phyloP scores from a whole-genome alignment of 2,329 filamentous ascomycete species.

The Cladosporium sp. region DNA sequence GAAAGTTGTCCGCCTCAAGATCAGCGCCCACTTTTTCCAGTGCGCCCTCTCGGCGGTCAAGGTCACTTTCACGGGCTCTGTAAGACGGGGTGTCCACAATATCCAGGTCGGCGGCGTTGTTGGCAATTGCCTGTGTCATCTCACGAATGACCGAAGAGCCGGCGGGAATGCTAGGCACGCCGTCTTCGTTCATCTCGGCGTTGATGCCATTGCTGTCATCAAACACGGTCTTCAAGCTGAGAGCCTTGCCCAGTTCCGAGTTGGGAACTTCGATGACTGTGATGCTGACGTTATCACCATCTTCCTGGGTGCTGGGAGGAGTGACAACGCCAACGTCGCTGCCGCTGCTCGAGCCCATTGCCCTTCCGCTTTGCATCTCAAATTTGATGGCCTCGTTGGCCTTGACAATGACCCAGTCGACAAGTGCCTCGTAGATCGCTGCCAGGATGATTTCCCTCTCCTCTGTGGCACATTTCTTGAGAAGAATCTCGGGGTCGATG shows the following conservation, averaged over 20 bases:
- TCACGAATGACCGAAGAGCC: slow-evolving; percentile 84
- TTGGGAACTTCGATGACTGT: slow-evolving; percentile 85
- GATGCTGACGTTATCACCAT: slow-evolving; percentile 81
- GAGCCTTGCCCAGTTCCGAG: slow-evolving; percentile 77
- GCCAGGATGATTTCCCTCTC: slow-evolving; percentile 81
- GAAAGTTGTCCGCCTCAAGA: slow-evolving; percentile 77
- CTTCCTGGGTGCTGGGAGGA: slow-evolving; percentile 65
- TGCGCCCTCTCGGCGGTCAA: slow-evolving; percentile 79
- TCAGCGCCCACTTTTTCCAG: slow-evolving; percentile 86
- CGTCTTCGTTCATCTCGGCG: slow-evolving; percentile 94
- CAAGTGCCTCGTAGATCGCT: slow-evolving; percentile 87
- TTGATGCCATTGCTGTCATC: slow-evolving; percentile 94
- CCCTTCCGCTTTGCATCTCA: slow-evolving; percentile 69
- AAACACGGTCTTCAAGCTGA: slow-evolving; percentile 88
- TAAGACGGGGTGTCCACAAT: slow-evolving; percentile 68
- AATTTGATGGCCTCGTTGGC: slow-evolving; percentile 81
- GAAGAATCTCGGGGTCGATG: slow-evolving; percentile 79
- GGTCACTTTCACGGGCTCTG: slow-evolving; percentile 73
- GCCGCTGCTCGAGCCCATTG: slow-evolving; percentile 68
- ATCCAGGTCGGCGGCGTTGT: slow-evolving; percentile 77
- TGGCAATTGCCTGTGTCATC: slow-evolving; percentile 78
- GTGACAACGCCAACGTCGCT: slow-evolving; percentile 62
- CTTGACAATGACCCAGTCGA: slow-evolving; percentile 90
- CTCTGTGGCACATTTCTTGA: slow-evolving; percentile 76
- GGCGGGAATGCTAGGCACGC: slow-evolving; percentile 71